Conservation (phyloP, 2,329 filamentous ascomycete species). For the Botryosphaeria dothidea region DNA sequence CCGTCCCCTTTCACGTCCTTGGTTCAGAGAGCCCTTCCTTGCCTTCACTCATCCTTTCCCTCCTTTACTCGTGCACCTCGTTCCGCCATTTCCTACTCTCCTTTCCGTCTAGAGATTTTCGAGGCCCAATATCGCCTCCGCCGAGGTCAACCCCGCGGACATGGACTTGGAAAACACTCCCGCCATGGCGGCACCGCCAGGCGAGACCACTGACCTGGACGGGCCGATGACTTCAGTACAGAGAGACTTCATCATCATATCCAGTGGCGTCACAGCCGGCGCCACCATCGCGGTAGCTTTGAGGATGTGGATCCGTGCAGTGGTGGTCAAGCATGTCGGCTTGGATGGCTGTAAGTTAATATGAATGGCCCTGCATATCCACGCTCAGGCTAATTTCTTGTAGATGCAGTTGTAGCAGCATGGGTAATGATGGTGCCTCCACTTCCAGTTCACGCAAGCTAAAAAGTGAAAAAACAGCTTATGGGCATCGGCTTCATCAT, state of each 20-base stretch:
- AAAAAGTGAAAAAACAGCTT: not conserved
- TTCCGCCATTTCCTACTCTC: not conserved
- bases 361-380: not conserved
- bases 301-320: not conserved
- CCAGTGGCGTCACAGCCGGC: not conserved
- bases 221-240: not conserved
- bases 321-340: not conserved
- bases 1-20: not conserved
- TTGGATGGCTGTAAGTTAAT: slow-evolving; percentile 5
- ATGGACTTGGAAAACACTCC: slow-evolving; percentile 1
- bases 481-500: slow-evolving; percentile 1
- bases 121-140: not conserved
- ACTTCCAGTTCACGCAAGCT: not conserved
- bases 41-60: not conserved
- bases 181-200: not conserved
- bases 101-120: not conserved
- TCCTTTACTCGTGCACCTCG: not conserved
- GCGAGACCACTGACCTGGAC: slow-evolving; percentile 1
- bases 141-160: not conserved
- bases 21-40: not conserved
- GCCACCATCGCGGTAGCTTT: not conserved
- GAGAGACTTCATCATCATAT: not conserved
- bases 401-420: slow-evolving; percentile 1
- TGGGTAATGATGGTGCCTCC: not conserved
- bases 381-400: not conserved